Evolutionary conservation across 2,329 filamentous ascomycete species (phyloP).

Genomic region (Fusarium sp.): DNA sequence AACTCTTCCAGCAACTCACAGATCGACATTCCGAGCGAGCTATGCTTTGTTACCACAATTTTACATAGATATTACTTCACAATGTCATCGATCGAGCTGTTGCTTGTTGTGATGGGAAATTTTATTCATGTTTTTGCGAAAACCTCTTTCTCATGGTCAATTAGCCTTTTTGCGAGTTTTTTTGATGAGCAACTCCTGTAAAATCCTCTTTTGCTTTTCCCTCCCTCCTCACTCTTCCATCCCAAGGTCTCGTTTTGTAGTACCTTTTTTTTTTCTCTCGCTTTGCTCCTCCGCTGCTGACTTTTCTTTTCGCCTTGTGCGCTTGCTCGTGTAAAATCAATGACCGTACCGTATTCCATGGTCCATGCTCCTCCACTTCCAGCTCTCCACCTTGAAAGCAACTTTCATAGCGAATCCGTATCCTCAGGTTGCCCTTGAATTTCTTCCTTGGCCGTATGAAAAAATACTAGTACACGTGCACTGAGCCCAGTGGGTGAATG

Average conservation of each 20-base stretch:
- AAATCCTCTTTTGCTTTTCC: slow-evolving; percentile 36
- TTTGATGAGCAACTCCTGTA: slow-evolving; percentile 37
- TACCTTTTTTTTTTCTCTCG: slow-evolving; percentile 18
- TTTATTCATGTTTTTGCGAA: slow-evolving; percentile 48
- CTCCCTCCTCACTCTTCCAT: neutral
- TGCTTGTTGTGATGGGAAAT: slow-evolving; percentile 22
- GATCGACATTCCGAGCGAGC: slow-evolving; percentile 18
- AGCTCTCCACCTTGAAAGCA: slow-evolving; percentile 1
- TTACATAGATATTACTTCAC: slow-evolving; percentile 9
- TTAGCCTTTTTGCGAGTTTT: slow-evolving; percentile 47
- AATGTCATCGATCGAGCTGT: slow-evolving; percentile 6
- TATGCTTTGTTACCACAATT: neutral
- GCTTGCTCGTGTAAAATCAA: slow-evolving; percentile 30
- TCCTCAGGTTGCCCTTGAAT: slow-evolving; percentile 46
- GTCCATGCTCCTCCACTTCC: slow-evolving; percentile 9
- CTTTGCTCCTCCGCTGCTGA: slow-evolving; percentile 32
- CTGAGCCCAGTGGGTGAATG: slow-evolving; percentile 40
- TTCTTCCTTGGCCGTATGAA: slow-evolving; percentile 35
- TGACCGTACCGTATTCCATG: slow-evolving; percentile 19
- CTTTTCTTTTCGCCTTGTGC: slow-evolving; percentile 41
- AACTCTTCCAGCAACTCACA: slow-evolving; percentile 29
- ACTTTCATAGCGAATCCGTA: slow-evolving; percentile 31
- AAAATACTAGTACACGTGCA: slow-evolving; percentile 48
- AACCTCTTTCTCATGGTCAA: slow-evolving; percentile 39
- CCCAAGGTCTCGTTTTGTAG: neutral